Conservation (phyloP, 2,329 filamentous ascomycete genomes). For the Drechslerella dactyloides region DNA sequence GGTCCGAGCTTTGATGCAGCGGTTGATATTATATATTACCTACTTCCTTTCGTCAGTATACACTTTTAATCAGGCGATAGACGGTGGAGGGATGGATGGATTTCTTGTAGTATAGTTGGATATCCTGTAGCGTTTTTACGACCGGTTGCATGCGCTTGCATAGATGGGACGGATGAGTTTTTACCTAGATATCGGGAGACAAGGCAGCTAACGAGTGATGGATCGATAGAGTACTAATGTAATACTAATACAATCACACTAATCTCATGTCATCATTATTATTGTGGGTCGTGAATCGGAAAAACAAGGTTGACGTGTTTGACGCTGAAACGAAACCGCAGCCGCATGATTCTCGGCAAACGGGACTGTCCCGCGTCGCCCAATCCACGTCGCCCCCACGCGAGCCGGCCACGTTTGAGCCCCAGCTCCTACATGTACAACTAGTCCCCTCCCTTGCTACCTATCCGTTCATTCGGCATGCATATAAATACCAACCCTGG, state of each 20-base stretch:
- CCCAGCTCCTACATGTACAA: no score
- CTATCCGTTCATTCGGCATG: no score
- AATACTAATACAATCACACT: neutral
- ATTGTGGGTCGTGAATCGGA: neutral
- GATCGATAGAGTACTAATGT: neutral
- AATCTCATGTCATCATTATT: neutral
- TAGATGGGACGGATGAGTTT: neutral
- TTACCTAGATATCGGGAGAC: no score
- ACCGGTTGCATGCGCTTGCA: neutral
- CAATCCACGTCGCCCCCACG: neutral
- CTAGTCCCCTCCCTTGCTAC: no score
- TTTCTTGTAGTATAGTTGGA: slow-evolving; percentile 11
- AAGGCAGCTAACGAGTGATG: no score
- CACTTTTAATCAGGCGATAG: neutral
- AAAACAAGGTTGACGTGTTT: neutral
- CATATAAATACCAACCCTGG: no score
- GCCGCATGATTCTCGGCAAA: no score
- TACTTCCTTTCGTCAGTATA: no score
- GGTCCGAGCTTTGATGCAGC: slow-evolving; percentile 63
- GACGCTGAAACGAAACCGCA: neutral
- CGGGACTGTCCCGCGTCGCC: neutral
- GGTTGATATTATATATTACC: no score
- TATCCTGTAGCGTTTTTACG: neutral
- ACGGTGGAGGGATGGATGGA: neutral
- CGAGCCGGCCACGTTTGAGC: no score